Evolutionary conservation across 164 flowering plant genomes (phyloP), one percentile per base, ranked within the genome.

Genomic region (Hamamelis virginiana): DNA sequence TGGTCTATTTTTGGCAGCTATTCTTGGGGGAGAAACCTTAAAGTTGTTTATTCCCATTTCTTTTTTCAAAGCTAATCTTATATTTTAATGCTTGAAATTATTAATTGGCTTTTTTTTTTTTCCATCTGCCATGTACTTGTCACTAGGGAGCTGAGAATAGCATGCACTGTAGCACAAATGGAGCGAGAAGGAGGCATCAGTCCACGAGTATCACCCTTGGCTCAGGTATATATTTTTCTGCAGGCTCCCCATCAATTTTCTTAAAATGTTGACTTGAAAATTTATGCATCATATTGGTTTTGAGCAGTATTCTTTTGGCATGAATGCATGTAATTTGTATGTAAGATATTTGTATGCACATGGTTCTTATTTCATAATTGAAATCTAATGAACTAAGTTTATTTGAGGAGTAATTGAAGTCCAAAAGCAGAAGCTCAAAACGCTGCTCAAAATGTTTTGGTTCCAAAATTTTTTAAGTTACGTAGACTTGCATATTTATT

Each of bases 161-260:
- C 98, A 46, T 92, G 98, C 75, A 95, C 99, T 13, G 67, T 91
- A 57, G 97, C 98, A 69, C 96, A 95, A 65, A 90, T 95, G 91
- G 99, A 95, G 80, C 92, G 99, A 68, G 99, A 95, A 79, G 99
- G 99, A 63, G 99, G 98, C 70, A 90, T 92, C 69, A 95, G 98
- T 78, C 96, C 99, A 65, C 87, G 97, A 41, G 5, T 91, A 65
- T 95, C 98, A 71, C 97, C 98, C 59, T 78, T 95, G 77, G 98
- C 97, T 43, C 98, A 95, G 75, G 97, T 86, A 81, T 68, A 66
- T 48, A 21, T n/a, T 52, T 72, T 26, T 45, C 52, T 19, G 38
- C 45, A 21, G 19, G 51, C 15, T 60, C 23, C 22, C 1, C 25
- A 11, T n/a, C 18, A 46, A 48, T 48, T 33, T 21, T 9, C 50